Evolutionary conservation across 1,139 yeast species (phyloP).

Genomic region (Nematodospora anomalae): DNA sequence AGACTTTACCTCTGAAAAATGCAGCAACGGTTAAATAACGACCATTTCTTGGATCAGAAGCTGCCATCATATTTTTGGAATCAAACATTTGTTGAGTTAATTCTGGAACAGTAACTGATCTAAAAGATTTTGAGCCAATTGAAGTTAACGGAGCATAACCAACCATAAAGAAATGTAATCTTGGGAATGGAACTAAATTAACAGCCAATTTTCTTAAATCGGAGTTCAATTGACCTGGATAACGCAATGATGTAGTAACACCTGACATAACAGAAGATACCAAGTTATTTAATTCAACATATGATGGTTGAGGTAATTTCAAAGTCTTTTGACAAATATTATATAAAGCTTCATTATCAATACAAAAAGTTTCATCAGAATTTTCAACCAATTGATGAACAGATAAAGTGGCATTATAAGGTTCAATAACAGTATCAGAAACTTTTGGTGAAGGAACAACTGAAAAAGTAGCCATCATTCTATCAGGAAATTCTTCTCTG

Average conservation of each 20-base stretch:
- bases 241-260: constrained; percentile 83
- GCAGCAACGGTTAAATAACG: constrained; percentile 94
- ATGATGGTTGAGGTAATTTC: constrained; percentile 75
- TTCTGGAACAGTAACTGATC: constrained; percentile 85
- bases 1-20: constrained; percentile 89
- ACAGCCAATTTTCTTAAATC: constrained; percentile 91
- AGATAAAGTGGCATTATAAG: constrained; percentile 91
- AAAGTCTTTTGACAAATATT: constrained; percentile 85
- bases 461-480: constrained; percentile 95
- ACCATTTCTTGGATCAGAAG: constrained; percentile 87
- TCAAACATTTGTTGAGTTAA: constrained; percentile 92
- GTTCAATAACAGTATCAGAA: constrained; percentile 91
- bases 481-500: constrained; percentile 87
- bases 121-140: constrained; percentile 74
- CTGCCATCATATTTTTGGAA: constrained; percentile 93
- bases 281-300: constrained; percentile 73
- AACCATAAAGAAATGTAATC: constrained; percentile 92
- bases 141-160: constrained; percentile 92
- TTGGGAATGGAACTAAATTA: constrained; percentile 90
- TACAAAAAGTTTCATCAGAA: constrained; percentile 91
- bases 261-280: constrained; percentile 94
- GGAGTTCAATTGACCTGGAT: constrained; percentile 91
- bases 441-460: constrained; percentile 91
- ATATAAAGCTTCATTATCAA: constrained; percentile 90
- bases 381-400: constrained; percentile 88